Conservation (phyloP, 441 rosid genomes). For the Mallotus repandus region DNA sequence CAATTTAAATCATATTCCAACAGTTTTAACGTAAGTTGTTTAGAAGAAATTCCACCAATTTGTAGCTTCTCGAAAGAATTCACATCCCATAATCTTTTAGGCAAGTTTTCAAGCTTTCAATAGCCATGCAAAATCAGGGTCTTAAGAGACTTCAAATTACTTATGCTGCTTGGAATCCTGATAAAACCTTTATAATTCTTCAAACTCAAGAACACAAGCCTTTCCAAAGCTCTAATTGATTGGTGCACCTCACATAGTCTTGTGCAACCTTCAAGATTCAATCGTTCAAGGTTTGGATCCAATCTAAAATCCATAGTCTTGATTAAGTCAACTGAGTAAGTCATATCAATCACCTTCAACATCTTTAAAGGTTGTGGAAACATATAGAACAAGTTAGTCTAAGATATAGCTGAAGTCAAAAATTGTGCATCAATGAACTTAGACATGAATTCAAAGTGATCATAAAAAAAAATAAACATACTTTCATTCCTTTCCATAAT, state of each 20-base stretch:
- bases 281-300: conserved; percentile 21
- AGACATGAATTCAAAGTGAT: background rate
- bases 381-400: background rate
- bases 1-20: no score
- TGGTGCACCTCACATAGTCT: conserved; percentile 5
- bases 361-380: conserved; percentile 11
- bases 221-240: conserved; percentile 16
- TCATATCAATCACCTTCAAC: conserved; percentile 30
- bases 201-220: conserved; percentile 3
- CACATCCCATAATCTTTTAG: conserved; percentile 9
- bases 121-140: conserved; percentile 21
- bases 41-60: background rate
- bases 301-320: conserved; percentile 19
- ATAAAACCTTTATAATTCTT: conserved; percentile 15
- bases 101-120: conserved; percentile 18
- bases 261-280: conserved; percentile 23
- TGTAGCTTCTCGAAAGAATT: conserved; percentile 16
- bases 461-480: background rate
- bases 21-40: background rate
- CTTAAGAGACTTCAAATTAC: conserved; percentile 19
- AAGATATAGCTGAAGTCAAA: background rate
- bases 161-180: conserved; percentile 15
- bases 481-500: conserved; percentile 20
- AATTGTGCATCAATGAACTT: background rate
- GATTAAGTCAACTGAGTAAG: conserved; percentile 12